phyloP scores from a whole-genome alignment of 768 basidiomycete genomes.

The Suillus bovinus region DNA sequence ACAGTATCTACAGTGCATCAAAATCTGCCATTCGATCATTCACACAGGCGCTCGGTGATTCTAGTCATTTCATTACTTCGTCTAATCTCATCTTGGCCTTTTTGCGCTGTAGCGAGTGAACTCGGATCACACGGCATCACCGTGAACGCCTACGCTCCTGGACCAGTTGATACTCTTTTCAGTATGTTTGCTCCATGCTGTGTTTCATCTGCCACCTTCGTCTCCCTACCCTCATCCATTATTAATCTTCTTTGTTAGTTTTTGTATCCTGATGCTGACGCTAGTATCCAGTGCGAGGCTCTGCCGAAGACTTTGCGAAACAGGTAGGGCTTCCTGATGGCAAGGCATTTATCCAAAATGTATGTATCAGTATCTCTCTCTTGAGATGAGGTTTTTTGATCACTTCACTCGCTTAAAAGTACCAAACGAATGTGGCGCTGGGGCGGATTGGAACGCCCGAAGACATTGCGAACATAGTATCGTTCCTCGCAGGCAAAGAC shows the following conservation, averaged over 20 bases:
- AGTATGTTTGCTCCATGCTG: background rate
- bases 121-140: slow-evolving; percentile 20
- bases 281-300: background rate
- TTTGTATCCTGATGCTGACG: background rate
- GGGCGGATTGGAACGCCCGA: slow-evolving; percentile 9
- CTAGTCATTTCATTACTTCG: background rate
- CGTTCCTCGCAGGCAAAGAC: slow-evolving; percentile 33
- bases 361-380: background rate
- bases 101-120: slow-evolving; percentile 22
- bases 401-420: background rate
- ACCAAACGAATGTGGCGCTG: slow-evolving; percentile 15
- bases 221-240: background rate
- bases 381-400: background rate
- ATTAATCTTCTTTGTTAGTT: background rate
- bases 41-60: slow-evolving; percentile 26
- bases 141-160: slow-evolving; percentile 13
- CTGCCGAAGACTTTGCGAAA: background rate
- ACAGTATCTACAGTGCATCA: slow-evolving; percentile 26
- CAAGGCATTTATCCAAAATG: background rate
- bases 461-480: slow-evolving; percentile 32
- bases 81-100: background rate
- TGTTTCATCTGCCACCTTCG: background rate
- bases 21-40: slow-evolving; percentile 40
- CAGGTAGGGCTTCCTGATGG: background rate
- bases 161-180: background rate